A percentile compares a stretch with the other conserved stretches of the same genome.
Evolutionary conservation across 352 stramenopile species (phyloP).

Genomic region (Phytophthora ramorum): DNA sequence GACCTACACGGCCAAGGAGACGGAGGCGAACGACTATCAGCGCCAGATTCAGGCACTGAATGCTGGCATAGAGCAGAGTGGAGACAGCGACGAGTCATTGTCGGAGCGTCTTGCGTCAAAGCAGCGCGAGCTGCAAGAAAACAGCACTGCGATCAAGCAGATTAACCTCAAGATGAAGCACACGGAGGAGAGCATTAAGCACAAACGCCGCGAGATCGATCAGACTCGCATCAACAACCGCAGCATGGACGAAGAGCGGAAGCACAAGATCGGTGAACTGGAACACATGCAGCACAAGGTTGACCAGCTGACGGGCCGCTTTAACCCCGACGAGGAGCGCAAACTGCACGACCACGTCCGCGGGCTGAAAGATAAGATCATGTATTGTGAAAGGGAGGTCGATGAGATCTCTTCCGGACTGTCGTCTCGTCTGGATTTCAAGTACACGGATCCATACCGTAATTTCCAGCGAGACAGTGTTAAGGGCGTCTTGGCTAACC

Average conservation of each 20-base stretch:
- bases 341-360: constrained; percentile 68
- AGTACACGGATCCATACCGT: constrained; percentile 95
- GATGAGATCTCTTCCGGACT: constrained; percentile 94
- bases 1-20: constrained; percentile 58
- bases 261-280: constrained; percentile 69
- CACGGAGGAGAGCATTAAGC: constrained; percentile 85
- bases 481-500: constrained; percentile 97
- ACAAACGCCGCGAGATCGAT: constrained; percentile 76
- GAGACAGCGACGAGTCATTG: constrained; percentile 78
- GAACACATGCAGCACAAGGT: constrained; percentile 67
- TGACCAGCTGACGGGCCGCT: constrained; percentile 65
- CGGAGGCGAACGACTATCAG: constrained; percentile 74
- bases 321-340: constrained; percentile 80
- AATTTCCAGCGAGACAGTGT: constrained; percentile 97
- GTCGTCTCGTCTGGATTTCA: constrained; percentile 96
- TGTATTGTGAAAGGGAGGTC: constrained; percentile 83
- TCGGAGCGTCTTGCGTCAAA: constrained; percentile 80
- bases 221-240: constrained; percentile 81
- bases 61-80: constrained; percentile 81
- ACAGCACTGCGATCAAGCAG: constrained; percentile 87
- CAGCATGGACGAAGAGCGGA: constrained; percentile 73
- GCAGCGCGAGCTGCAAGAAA: constrained; percentile 83
- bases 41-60: constrained; percentile 90
- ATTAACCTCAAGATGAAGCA: constrained; percentile 95
- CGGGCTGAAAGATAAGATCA: constrained; percentile 70